Conservation (phyloP, 805 yeast genomes). For the Hanseniaspora taiwanica region DNA sequence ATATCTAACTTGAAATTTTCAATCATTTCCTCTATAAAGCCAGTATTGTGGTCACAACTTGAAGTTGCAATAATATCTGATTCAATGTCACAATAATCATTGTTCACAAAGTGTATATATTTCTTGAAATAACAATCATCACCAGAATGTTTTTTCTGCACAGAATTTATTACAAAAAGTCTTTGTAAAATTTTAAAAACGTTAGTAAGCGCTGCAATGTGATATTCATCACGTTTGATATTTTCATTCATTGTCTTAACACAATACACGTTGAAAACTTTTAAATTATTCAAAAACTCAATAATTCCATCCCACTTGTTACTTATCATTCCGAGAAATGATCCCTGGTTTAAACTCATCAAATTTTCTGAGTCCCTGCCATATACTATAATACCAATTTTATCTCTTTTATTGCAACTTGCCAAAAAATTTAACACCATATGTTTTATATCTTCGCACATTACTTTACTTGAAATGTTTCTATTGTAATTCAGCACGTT, state of each 20-base stretch:
- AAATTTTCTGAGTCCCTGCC: conserved; percentile 27
- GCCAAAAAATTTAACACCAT: conserved; percentile 19
- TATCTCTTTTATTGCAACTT: conserved; percentile 26
- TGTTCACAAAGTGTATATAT: neutral
- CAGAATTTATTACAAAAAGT: conserved; percentile 2
- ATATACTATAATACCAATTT: conserved; percentile 33
- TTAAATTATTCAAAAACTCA: conserved; percentile 14
- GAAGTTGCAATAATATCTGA: too few relatives aligned
- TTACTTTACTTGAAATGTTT: conserved; percentile 6
- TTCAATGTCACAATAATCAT: neutral
- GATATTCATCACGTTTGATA: neutral
- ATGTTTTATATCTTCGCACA: conserved; percentile 17
- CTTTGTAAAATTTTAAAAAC: conserved; percentile 1
- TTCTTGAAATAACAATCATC: conserved; percentile 3
- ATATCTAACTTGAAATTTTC: conserved; percentile 1
- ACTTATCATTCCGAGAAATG: conserved; percentile 34
- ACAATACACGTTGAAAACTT: too few relatives aligned
- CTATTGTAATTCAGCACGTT: neutral
- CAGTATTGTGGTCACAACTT: too few relatives aligned
- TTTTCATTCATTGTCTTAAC: too few relatives aligned
- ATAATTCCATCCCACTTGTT: conserved; percentile 38
- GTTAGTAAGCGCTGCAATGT: too few relatives aligned
- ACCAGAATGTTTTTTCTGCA: neutral
- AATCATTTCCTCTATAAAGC: neutral
- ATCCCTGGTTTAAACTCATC: conserved; percentile 22